Evolutionary conservation across 768 basidiomycete genomes (phyloP).

Genomic region (Xanthoconium stramineum): DNA sequence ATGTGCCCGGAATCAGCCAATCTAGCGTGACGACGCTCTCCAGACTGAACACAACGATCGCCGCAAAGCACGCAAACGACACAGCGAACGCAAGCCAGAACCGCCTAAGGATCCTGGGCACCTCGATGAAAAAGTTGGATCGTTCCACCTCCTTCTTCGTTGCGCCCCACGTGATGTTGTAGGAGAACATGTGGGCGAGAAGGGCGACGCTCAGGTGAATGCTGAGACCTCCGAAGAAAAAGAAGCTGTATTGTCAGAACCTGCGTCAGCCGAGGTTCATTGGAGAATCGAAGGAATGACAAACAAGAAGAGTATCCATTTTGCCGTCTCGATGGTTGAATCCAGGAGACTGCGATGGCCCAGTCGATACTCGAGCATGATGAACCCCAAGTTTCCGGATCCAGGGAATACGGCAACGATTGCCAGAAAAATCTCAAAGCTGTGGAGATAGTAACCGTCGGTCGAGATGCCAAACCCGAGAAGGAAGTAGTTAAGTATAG

Average conservation of each 20-base stretch:
- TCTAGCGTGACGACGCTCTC: conserved; percentile 48
- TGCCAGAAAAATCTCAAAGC: conserved; percentile 78
- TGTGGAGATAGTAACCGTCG: conserved; percentile 74
- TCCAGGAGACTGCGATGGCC: conserved; percentile 35
- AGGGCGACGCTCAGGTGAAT: conserved; percentile 52
- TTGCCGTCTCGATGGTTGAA: conserved; percentile 22
- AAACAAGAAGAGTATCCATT: conserved; percentile 37
- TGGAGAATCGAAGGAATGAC: background rate
- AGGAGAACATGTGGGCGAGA: conserved; percentile 57
- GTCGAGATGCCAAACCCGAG: conserved; percentile 71
- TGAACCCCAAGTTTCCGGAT: conserved; percentile 67
- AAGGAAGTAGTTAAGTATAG: conserved; percentile 67
- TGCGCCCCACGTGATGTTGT: conserved; percentile 58
- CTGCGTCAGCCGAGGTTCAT: background rate
- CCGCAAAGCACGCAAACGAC: conserved; percentile 47
- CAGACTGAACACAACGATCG: conserved; percentile 56
- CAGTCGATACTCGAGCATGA: conserved; percentile 68
- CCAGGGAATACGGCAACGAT: conserved; percentile 72
- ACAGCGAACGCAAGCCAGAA: conserved; percentile 67
- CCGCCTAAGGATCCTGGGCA: conserved; percentile 77
- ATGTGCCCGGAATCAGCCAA: conserved; percentile 59
- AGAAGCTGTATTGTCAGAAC: conserved; percentile 29
- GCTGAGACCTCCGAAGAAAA: conserved; percentile 56
- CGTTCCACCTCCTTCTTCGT: conserved; percentile 82
- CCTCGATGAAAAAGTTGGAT: conserved; percentile 88